Evolutionary conservation across 768 basidiomycete species (phyloP).

Genomic region (Suillus subalutaceus): DNA sequence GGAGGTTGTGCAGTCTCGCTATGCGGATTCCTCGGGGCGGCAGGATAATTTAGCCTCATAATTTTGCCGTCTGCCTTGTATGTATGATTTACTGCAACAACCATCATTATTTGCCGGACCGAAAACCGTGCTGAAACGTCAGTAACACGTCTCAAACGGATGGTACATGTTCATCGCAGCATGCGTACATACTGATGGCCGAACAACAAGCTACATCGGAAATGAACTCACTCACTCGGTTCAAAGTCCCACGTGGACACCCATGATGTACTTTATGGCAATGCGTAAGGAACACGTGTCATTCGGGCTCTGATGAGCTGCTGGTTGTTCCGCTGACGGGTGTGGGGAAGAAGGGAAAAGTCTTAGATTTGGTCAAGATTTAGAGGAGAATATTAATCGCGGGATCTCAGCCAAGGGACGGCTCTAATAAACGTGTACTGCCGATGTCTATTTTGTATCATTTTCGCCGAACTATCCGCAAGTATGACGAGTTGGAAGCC

Average conservation of each 20-base stretch:
- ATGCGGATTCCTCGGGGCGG: slow-evolving; percentile 25
- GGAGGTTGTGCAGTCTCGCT: slow-evolving; percentile 18
- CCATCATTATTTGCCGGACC: slow-evolving; percentile 21
- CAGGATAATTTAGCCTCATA: slow-evolving; percentile 25
- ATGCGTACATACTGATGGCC: slow-evolving; percentile 14
- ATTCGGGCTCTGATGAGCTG: slow-evolving; percentile 29
- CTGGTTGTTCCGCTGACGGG: slow-evolving; percentile 18
- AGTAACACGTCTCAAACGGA: slow-evolving; percentile 1
- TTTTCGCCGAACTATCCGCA: slow-evolving; percentile 17
- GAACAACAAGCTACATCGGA: slow-evolving; percentile 4
- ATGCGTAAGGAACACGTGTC: slow-evolving; percentile 9
- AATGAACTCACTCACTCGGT: neutral
- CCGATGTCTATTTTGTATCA: neutral
- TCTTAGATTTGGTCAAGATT: slow-evolving; percentile 2
- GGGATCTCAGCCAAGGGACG: slow-evolving; percentile 19
- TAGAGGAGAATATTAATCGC: slow-evolving; percentile 19
- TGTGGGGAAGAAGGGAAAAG: slow-evolving; percentile 23
- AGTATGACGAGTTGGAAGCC: slow-evolving; percentile 1
- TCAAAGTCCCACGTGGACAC: slow-evolving; percentile 13
- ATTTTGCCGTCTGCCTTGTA: slow-evolving; percentile 33
- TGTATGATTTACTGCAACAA: slow-evolving; percentile 24
- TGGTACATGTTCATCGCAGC: neutral
- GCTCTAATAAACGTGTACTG: slow-evolving; percentile 12
- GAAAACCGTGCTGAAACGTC: slow-evolving; percentile 19
- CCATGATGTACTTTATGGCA: slow-evolving; percentile 4